phyloP scores from a whole-genome alignment of 2,329 filamentous ascomycete species.

The Niveomyces coronatus region DNA sequence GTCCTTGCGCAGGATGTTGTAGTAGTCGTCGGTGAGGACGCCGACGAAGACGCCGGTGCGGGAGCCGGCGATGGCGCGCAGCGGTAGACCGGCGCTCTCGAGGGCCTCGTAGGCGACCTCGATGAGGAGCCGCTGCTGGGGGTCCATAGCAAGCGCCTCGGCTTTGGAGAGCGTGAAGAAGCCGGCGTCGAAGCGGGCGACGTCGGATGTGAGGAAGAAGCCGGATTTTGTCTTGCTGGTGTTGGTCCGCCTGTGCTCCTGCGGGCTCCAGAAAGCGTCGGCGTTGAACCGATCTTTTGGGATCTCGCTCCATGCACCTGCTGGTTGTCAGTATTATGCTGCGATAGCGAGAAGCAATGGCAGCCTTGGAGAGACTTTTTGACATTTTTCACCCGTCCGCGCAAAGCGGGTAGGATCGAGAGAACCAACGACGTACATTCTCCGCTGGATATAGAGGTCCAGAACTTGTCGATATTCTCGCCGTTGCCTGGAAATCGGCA shows the following conservation, averaged over 20 bases:
- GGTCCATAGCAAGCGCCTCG: conserved; percentile 17
- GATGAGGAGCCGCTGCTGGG: conserved; percentile 12
- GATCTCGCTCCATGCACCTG: not conserved
- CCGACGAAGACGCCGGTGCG: conserved; percentile 16
- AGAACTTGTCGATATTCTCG: not conserved
- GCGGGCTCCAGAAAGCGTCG: not conserved
- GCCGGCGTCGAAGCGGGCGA: conserved; percentile 17
- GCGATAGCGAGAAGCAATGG: no score
- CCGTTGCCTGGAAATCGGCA: not conserved
- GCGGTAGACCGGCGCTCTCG: conserved; percentile 18
- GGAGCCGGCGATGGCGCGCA: conserved; percentile 14
- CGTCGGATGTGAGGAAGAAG: conserved; percentile 29
- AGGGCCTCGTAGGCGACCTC: conserved; percentile 12
- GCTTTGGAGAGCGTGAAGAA: conserved; percentile 13
- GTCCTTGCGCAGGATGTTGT: conserved; percentile 8
- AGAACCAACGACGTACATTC: no score
- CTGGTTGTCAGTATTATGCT: no score
- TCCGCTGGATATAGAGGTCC: not conserved
- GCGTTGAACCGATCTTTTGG: not conserved
- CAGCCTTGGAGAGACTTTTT: no score
- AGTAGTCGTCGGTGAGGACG: conserved; percentile 12
- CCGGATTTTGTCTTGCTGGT: no score
- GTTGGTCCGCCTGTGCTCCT: conserved; percentile 19
- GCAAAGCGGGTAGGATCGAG: no score
- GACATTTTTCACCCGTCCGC: no score